Evolutionary conservation across 108 stramenopile species (phyloP).

Genomic region (Nitzschia putrida): DNA sequence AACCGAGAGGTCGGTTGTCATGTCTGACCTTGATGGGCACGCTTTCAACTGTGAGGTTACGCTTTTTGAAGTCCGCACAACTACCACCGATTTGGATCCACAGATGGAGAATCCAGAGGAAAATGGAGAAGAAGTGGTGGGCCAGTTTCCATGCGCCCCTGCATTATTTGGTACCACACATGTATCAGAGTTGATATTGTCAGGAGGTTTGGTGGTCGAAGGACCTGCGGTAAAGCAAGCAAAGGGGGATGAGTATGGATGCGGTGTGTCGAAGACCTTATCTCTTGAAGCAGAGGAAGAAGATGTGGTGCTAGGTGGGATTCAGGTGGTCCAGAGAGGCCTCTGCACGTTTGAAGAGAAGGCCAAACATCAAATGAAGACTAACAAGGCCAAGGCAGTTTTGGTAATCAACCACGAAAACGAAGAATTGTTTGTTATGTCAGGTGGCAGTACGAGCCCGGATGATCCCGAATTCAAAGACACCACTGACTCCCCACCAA

Average conservation of each 20-base stretch:
- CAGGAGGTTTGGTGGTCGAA: constrained; percentile 37
- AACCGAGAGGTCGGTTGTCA: constrained; percentile 27
- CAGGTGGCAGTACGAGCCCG: constrained; percentile 38
- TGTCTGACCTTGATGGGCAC: constrained; percentile 60
- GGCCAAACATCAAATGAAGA: constrained; percentile 43
- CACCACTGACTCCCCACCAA: constrained; percentile 43
- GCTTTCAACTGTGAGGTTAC: constrained; percentile 58
- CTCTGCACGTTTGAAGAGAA: constrained; percentile 70
- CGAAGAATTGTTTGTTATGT: constrained; percentile 79
- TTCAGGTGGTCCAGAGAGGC: constrained; percentile 52
- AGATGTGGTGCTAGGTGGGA: neutral
- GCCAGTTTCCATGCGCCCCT: constrained; percentile 63
- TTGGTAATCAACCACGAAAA: constrained; percentile 65
- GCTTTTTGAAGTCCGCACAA: constrained; percentile 17
- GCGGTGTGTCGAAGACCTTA: constrained; percentile 10
- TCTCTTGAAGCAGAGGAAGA: neutral
- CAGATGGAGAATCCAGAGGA: neutral
- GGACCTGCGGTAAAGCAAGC: constrained; percentile 34
- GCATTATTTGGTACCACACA: constrained; percentile 71
- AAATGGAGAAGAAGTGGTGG: constrained; percentile 21
- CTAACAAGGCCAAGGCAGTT: constrained; percentile 43
- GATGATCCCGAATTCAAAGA: constrained; percentile 13
- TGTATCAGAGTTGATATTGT: constrained; percentile 34
- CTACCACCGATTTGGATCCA: neutral
- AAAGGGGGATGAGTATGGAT: constrained; percentile 49